Evolutionary conservation across 495 filamentous ascomycete genomes (phyloP).

Genomic region (Astrothelium subdiscretum): DNA sequence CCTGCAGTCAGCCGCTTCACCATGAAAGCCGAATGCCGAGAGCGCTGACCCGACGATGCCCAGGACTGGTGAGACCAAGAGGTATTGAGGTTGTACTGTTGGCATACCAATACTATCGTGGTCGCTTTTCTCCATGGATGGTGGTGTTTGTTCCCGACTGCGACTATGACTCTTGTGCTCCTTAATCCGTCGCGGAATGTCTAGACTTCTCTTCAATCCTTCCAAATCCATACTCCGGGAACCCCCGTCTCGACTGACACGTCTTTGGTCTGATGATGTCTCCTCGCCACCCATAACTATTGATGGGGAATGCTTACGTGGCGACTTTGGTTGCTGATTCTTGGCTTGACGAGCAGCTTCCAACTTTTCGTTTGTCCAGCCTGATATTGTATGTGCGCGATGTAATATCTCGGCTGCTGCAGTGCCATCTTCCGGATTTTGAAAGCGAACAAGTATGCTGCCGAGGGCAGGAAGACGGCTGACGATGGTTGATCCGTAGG

Average conservation of each 20-base stretch:
- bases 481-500: slow-evolving; percentile 78
- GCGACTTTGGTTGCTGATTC: not conserved
- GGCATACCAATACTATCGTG: not conserved
- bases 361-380: slow-evolving; percentile 36
- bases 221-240: slow-evolving; percentile 6
- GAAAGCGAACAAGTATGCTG: slow-evolving; percentile 48
- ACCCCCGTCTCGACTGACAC: slow-evolving; percentile 19
- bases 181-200: slow-evolving; percentile 15
- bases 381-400: slow-evolving; percentile 51
- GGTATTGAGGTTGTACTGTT: slow-evolving; percentile 43
- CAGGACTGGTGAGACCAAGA: slow-evolving; percentile 71
- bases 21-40: slow-evolving; percentile 35
- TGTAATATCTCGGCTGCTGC: slow-evolving; percentile 52
- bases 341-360: not conserved
- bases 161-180: slow-evolving; percentile 3
- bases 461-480: slow-evolving; percentile 53
- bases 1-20: slow-evolving; percentile 5
- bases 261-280: slow-evolving; percentile 16
- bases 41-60: slow-evolving; percentile 51
- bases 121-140: slow-evolving; percentile 21
- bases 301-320: slow-evolving; percentile 6
- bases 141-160: not conserved
- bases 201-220: slow-evolving; percentile 16
- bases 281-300: slow-evolving; percentile 28
- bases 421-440: slow-evolving; percentile 36